These are phyloP conservation scores for Canavalia ensiformis DNA, from an alignment of 306 rosid genomes.

Conservation along the genomic window DNA sequence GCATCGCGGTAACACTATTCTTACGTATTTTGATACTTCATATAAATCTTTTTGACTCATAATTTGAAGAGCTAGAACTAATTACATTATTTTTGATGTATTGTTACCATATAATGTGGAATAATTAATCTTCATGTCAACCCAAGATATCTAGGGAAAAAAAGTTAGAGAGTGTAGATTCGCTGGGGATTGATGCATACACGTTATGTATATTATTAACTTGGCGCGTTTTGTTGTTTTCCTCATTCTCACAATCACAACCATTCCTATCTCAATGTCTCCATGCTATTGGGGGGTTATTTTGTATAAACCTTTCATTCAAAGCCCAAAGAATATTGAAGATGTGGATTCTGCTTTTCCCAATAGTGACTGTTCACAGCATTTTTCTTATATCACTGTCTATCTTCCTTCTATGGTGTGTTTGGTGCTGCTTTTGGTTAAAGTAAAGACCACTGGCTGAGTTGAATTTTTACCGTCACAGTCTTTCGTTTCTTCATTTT, in stretches of 20 bases:
- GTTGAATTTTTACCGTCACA: background rate
- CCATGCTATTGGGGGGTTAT: background rate
- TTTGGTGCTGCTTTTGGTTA: background rate
- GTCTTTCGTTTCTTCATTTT: background rate
- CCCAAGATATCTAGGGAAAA: too few species aligned
- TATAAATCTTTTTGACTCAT: too few species aligned
- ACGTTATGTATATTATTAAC: background rate
- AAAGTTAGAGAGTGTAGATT: too few species aligned
- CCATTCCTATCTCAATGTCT: background rate
- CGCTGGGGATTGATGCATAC: too few species aligned
- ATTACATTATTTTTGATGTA: too few species aligned
- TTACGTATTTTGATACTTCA: too few species aligned
- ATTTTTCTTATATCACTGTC: background rate
- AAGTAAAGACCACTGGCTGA: background rate
- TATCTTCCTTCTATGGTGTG: slow-evolving; percentile 10
- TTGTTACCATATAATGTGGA: too few species aligned
- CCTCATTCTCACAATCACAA: background rate
- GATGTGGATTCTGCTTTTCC: slow-evolving; percentile 2
- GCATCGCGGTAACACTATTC: too few species aligned
- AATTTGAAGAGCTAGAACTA: too few species aligned
- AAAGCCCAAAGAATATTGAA: too few species aligned
- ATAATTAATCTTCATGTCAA: too few species aligned
- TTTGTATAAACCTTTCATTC: too few species aligned
- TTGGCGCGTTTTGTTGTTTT: background rate
- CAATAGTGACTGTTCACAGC: background rate